These are phyloP conservation scores for Xylaria telfairii DNA, from an alignment of 495 filamentous ascomycete genomes.

Conservation along the genomic window DNA sequence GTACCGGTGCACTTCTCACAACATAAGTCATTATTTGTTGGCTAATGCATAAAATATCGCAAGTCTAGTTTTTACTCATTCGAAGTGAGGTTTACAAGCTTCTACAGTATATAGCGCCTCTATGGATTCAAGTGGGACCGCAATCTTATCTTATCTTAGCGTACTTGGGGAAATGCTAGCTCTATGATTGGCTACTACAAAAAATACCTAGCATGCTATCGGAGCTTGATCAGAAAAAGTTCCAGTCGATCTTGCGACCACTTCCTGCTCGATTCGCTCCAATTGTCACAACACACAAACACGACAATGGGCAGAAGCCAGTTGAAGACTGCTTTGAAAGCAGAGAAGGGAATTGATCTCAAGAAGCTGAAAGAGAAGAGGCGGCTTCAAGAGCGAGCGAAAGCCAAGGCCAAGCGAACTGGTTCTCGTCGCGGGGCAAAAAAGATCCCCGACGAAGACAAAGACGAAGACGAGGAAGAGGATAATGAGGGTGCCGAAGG, in stretches of 20 bases:
- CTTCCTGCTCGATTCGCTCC: conserved; percentile 17
- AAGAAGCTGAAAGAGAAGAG: conserved; percentile 66
- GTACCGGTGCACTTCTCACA: neutral
- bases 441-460: conserved; percentile 43
- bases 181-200: too few species aligned
- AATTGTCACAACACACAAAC: conserved; percentile 25
- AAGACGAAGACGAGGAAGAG: conserved; percentile 50
- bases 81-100: neutral
- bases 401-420: conserved; percentile 56
- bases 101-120: too few species aligned
- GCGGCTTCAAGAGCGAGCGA: conserved; percentile 57
- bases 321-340: conserved; percentile 68
- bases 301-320: conserved; percentile 61
- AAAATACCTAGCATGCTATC: conserved; percentile 22
- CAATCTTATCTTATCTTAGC: neutral
- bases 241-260: neutral
- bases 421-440: conserved; percentile 44
- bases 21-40: neutral
- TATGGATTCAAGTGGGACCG: too few species aligned
- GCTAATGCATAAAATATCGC: neutral
- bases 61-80: neutral
- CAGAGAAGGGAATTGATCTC: conserved; percentile 71
- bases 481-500: conserved; percentile 30
- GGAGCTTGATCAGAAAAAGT: conserved; percentile 25
- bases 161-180: neutral